Percentiles rank a stretch among this genome's conserved stretches.
Evolutionary conservation across 495 filamentous ascomycete genomes (phyloP).

Genomic region (Penicillium simplicissimum): DNA sequence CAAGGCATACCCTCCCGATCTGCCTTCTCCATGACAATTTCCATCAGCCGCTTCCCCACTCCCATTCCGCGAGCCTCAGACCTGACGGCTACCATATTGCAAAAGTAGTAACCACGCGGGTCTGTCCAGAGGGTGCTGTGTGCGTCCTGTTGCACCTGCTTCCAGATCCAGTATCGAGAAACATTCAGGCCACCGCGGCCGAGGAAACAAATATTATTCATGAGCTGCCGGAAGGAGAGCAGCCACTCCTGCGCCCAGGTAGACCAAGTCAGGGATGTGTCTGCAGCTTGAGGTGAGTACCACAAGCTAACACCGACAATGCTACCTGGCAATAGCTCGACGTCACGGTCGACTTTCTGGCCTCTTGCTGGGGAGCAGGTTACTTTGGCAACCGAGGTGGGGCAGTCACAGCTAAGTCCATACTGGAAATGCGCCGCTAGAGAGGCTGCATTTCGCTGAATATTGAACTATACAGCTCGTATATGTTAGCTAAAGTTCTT

Average conservation of each 20-base stretch:
- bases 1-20: conserved; percentile 60
- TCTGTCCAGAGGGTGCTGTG: conserved; percentile 39
- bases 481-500: conserved; percentile 5
- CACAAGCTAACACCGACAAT: conserved; percentile 67
- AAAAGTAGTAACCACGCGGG: conserved; percentile 64
- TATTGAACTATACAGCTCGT: conserved; percentile 46
- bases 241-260: conserved; percentile 58
- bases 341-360: conserved; percentile 18
- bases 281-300: conserved; percentile 51
- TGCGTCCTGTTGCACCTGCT: conserved; percentile 41
- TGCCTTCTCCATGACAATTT: conserved; percentile 56
- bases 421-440: conserved; percentile 61
- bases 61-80: conserved; percentile 60
- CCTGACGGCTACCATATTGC: conserved; percentile 67
- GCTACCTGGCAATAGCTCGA: conserved; percentile 20
- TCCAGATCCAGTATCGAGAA: conserved; percentile 61
- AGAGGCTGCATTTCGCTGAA: conserved; percentile 60
- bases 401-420: conserved; percentile 58
- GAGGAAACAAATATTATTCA: conserved; percentile 60
- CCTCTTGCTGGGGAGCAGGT: conserved; percentile 17
- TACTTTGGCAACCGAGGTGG: conserved; percentile 63
- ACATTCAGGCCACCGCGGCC: conserved; percentile 65
- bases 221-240: conserved; percentile 59
- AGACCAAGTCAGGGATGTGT: conserved; percentile 49
- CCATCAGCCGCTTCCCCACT: conserved; percentile 59